Percentiles rank a stretch among this genome's conserved stretches.
These are phyloP conservation scores for Truncatella angustata DNA, from an alignment of 2,329 filamentous ascomycete species.

Conservation along the genomic window DNA sequence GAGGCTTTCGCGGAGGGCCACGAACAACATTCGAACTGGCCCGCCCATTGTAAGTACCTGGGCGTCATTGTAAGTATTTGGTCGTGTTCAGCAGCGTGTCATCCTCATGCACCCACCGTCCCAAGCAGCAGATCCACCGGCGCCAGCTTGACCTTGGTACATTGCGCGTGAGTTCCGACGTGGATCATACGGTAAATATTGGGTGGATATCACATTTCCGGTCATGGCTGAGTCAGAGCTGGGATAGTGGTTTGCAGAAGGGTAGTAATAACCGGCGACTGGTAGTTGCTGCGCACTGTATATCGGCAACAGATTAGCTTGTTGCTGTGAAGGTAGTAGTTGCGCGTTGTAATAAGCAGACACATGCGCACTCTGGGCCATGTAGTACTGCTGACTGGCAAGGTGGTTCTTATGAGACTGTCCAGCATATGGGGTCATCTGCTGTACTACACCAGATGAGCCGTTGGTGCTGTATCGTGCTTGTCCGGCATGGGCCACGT, in stretches of 20 bases:
- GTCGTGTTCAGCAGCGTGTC: too few relatives aligned
- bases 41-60: not conserved
- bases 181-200: slow-evolving; percentile 30
- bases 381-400: slow-evolving; percentile 44
- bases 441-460: slow-evolving; percentile 36
- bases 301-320: slow-evolving; percentile 31
- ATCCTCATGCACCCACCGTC: slow-evolving; percentile 26
- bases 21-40: slow-evolving; percentile 41
- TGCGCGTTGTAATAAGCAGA: slow-evolving; percentile 45
- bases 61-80: too few relatives aligned
- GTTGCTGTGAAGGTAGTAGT: slow-evolving; percentile 35
- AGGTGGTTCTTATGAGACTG: slow-evolving; percentile 36
- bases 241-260: slow-evolving; percentile 35
- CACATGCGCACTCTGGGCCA: slow-evolving; percentile 41
- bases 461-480: slow-evolving; percentile 29
- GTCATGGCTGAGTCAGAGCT: slow-evolving; percentile 30
- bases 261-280: slow-evolving; percentile 43
- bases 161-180: slow-evolving; percentile 18
- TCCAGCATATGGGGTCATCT: slow-evolving; percentile 38
- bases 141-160: slow-evolving; percentile 17
- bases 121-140: slow-evolving; percentile 13
- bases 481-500: slow-evolving; percentile 33
- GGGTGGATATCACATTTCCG: slow-evolving; percentile 31
- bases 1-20: slow-evolving; percentile 55
- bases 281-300: slow-evolving; percentile 35